phyloP scores from a whole-genome alignment of 2,329 filamentous ascomycete species.

The Microcyclosporella mali region DNA sequence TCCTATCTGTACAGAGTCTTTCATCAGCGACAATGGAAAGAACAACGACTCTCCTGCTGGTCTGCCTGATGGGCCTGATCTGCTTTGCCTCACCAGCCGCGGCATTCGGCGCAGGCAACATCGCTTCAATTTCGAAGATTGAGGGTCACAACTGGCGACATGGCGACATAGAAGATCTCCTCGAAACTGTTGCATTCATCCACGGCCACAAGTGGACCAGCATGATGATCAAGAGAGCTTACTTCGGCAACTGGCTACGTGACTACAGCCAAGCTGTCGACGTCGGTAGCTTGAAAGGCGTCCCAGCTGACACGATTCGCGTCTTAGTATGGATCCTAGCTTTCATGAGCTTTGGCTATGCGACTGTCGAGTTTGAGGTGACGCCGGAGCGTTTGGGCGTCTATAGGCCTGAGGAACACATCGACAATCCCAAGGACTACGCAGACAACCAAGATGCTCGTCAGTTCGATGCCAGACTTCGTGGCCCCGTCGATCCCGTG shows the following conservation, averaged over 20 bases:
- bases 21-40: slow-evolving; percentile 1
- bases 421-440: slow-evolving; percentile 75
- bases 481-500: slow-evolving; percentile 60
- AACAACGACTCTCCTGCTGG: slow-evolving; percentile 17
- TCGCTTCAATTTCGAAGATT: slow-evolving; percentile 37
- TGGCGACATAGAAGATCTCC: slow-evolving; percentile 49
- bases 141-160: slow-evolving; percentile 48
- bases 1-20: no score
- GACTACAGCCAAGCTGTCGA: slow-evolving; percentile 95
- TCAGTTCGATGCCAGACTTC: slow-evolving; percentile 71
- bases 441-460: slow-evolving; percentile 82
- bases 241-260: slow-evolving; percentile 92
- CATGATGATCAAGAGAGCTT: slow-evolving; percentile 72
- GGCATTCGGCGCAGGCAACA: slow-evolving; percentile 46
- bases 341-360: slow-evolving; percentile 82
- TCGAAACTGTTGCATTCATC: slow-evolving; percentile 40
- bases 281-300: slow-evolving; percentile 83
- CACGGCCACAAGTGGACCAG: slow-evolving; percentile 49
- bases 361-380: slow-evolving; percentile 78
- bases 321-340: slow-evolving; percentile 83
- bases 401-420: slow-evolving; percentile 78
- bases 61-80: slow-evolving; percentile 24
- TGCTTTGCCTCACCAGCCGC: slow-evolving; percentile 26
- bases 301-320: slow-evolving; percentile 84
- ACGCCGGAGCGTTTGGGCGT: slow-evolving; percentile 71